Evolutionary conservation across 306 rosid genomes (phyloP).

Genomic region (Prunus salicina): DNA sequence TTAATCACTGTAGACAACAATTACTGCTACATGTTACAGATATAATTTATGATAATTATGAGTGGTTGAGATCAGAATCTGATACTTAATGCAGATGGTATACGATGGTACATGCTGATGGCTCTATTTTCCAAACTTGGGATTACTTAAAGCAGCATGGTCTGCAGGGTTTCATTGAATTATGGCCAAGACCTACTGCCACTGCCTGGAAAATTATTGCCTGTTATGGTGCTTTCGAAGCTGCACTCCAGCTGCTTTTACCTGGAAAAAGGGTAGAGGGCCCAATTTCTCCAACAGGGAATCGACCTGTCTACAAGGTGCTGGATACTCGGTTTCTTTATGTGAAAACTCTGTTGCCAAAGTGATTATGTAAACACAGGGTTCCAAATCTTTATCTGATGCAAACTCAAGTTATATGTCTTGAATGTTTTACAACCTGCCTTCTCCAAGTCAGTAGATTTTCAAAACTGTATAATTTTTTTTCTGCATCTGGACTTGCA

Average conservation of each 20-base stretch:
- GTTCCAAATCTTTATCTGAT: not conserved
- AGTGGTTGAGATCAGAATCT: not conserved
- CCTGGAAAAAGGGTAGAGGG: slow-evolving; percentile 78
- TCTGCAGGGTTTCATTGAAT: slow-evolving; percentile 36
- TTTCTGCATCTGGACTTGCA: slow-evolving; percentile 1
- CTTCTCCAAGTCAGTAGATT: not conserved
- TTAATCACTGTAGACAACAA: not conserved
- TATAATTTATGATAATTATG: not conserved
- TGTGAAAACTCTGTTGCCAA: not conserved
- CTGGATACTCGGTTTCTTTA: not conserved
- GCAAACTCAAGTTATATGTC: not conserved
- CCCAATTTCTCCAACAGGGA: slow-evolving; percentile 82
- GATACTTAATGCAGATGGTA: slow-evolving; percentile 69
- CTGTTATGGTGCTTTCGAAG: slow-evolving; percentile 70
- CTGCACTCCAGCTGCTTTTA: slow-evolving; percentile 78
- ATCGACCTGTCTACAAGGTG: slow-evolving; percentile 90
- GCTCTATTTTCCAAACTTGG: slow-evolving; percentile 55
- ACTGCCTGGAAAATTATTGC: slow-evolving; percentile 62
- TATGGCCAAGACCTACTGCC: slow-evolving; percentile 80
- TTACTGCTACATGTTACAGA: not conserved
- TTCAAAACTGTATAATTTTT: not conserved
- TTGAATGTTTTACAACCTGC: not conserved
- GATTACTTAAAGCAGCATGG: slow-evolving; percentile 47
- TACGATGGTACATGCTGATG: slow-evolving; percentile 84
- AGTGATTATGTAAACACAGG: not conserved